Conservation (phyloP, 2,329 filamentous ascomycete species). For the Pseudogymnoascus sp. region DNA sequence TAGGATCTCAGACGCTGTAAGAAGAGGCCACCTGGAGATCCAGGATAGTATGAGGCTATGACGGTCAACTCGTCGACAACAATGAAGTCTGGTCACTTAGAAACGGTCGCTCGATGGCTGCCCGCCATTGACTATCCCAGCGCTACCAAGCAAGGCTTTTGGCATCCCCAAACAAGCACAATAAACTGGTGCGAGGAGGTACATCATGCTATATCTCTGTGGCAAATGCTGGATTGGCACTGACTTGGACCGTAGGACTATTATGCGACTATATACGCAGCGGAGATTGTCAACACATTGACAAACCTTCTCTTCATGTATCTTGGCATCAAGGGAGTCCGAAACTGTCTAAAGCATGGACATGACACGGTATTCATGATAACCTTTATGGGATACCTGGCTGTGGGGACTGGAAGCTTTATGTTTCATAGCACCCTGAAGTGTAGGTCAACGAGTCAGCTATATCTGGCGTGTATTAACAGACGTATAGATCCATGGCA, state of each 20-base stretch:
- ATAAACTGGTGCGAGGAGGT: constrained; percentile 78
- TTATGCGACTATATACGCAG: constrained; percentile 65
- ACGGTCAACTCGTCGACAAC: constrained; percentile 1
- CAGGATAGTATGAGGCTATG: background rate
- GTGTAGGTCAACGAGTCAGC: constrained; percentile 25
- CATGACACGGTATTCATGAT: constrained; percentile 72
- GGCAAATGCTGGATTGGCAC: constrained; percentile 8
- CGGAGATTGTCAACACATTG: constrained; percentile 70
- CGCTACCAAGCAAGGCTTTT: constrained; percentile 43
- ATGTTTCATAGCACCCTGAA: constrained; percentile 35
- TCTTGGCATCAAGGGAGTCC: constrained; percentile 67
- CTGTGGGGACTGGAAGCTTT: constrained; percentile 33
- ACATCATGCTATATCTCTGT: constrained; percentile 16
- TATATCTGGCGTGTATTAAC: background rate
- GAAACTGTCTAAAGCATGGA: constrained; percentile 60
- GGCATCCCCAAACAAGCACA: constrained; percentile 63
- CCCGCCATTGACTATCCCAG: constrained; percentile 24
- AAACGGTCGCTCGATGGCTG: constrained; percentile 4
- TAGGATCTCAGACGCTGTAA: background rate
- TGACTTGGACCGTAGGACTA: constrained; percentile 49
- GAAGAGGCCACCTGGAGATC: background rate
- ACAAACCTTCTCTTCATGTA: constrained; percentile 79
- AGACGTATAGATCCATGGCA: constrained; percentile 54
- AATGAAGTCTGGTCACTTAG: background rate
- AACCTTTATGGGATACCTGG: constrained; percentile 40